phyloP scores from a whole-genome alignment of 805 yeast genomes.

The Wickerhamiella parazyma region DNA sequence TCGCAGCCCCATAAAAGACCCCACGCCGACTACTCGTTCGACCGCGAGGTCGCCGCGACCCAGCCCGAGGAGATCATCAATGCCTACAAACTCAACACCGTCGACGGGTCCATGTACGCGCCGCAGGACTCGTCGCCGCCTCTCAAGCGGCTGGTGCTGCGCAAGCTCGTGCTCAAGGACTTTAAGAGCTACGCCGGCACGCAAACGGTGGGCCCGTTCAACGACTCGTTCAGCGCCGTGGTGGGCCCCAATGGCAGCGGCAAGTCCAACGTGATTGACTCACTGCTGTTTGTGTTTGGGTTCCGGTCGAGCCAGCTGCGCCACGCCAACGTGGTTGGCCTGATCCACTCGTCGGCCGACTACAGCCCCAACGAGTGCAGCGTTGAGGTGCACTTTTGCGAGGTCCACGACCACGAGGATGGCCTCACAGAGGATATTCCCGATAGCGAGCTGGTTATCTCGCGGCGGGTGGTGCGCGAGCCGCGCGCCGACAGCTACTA shows the following conservation, averaged over 20 bases:
- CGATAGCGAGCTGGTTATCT: slow-evolving; percentile 48
- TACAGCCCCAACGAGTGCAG: slow-evolving; percentile 61
- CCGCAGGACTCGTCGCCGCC: neutral
- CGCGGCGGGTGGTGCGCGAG: slow-evolving; percentile 52
- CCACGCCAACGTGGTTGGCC: slow-evolving; percentile 81
- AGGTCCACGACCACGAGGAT: slow-evolving; percentile 44
- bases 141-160: slow-evolving; percentile 59
- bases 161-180: slow-evolving; percentile 58
- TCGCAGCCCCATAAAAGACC: too few relatives aligned
- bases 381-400: slow-evolving; percentile 80
- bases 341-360: slow-evolving; percentile 75
- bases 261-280: slow-evolving; percentile 93
- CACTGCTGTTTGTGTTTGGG: slow-evolving; percentile 92
- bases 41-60: neutral
- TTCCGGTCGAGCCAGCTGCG: slow-evolving; percentile 95
- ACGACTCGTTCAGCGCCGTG: slow-evolving; percentile 85
- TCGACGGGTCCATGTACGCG: neutral
- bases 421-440: slow-evolving; percentile 35
- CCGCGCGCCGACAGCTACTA: neutral
- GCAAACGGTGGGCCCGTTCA: slow-evolving; percentile 90
- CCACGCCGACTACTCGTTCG: too few relatives aligned
- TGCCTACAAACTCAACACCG: neutral
- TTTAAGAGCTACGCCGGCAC: slow-evolving; percentile 93
- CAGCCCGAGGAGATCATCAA: neutral
- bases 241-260: slow-evolving; percentile 99